Conservation (phyloP, 345 rosid species). For the Cardamine chenopodiifolia region DNA sequence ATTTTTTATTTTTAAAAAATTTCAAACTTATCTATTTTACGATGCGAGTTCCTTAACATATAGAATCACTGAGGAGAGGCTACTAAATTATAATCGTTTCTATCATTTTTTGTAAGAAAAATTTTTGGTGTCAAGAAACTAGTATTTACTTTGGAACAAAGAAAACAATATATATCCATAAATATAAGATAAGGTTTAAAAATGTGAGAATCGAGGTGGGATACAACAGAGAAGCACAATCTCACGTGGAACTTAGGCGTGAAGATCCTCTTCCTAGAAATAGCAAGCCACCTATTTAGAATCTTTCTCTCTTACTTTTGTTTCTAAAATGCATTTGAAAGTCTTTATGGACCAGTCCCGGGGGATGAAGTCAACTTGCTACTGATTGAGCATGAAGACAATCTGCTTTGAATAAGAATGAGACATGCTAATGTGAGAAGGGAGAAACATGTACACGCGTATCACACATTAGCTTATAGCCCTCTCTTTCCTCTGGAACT, state of each 20-base stretch:
- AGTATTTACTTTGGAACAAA: conserved; percentile 31
- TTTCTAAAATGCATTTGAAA: conserved; percentile 2
- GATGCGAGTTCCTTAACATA: not conserved
- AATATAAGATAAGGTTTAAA: conserved; percentile 41
- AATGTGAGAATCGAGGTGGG: conserved; percentile 42
- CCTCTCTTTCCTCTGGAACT: no score
- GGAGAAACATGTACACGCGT: no score
- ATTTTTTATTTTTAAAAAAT: no score
- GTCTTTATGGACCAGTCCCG: conserved; percentile 3
- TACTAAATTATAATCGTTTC: not conserved
- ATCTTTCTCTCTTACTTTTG: conserved; percentile 26
- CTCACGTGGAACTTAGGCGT: conserved; percentile 44
- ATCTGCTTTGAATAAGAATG: no score
- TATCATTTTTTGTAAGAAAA: not conserved
- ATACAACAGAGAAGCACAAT: conserved; percentile 42
- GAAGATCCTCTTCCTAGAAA: conserved; percentile 36
- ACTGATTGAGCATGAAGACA: no score
- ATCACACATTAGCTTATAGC: no score
- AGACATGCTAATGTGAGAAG: no score
- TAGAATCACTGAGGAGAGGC: not conserved
- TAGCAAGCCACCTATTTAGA: conserved; percentile 41
- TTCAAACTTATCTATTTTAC: not conserved
- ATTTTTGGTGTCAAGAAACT: conserved; percentile 30
- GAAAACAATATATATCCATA: conserved; percentile 27
- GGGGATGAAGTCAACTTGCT: no score